Evolutionary conservation across 2,329 filamentous ascomycete species (phyloP), one percentile per base, ranked within the genome.

Genomic region (Colletotrichum aenigma): DNA sequence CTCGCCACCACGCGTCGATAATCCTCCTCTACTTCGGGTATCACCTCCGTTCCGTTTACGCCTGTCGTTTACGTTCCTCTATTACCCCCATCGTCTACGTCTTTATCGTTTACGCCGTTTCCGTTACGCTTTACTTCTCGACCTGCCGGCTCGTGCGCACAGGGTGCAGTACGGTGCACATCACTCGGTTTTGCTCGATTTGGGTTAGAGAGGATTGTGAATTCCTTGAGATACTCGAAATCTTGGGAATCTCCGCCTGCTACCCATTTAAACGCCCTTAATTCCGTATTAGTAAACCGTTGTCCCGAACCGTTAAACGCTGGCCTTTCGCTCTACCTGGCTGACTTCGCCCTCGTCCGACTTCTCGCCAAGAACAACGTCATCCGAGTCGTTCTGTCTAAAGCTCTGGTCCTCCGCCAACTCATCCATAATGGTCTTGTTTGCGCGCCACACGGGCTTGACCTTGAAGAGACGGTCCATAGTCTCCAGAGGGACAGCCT

Each of bases 391-490:
- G 26, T 62, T 80, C 21, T 81, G 79, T n/a, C 83, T 78, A 71
- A 83, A 84, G 75, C 84, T 81, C 36, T 82, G 81, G 8, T 86
- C 84, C 21, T 84, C 80, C 16, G 73, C 52, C 21, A 90, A 83
- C 76, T 88, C 85, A 4, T 83, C 84, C 83, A 90, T 87, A 68
- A 90, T 76, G 15, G 79, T 76, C 62, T 78, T 78, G 79, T 90
- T 86, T 1, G 89, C 88, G 66, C 82, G 82, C 78, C 84, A 81
- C 4, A 87, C 81, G 2, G 89, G 89, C 82, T 85, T 87, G 28
- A 84, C 80, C 58, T 86, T 85, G 79, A 94, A 94, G 3, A 94
- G 84, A 7, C 87, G 85, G 80, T 94, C 92, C 87, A 94, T 93
- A 34, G 87, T 87, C 82, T 94, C 93, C 4, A 94, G 86, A 1